Evolutionary conservation across 2,329 filamentous ascomycete genomes (phyloP), one percentile per base, ranked within the genome.

Genomic region (Pseudogymnoascus sp.): DNA sequence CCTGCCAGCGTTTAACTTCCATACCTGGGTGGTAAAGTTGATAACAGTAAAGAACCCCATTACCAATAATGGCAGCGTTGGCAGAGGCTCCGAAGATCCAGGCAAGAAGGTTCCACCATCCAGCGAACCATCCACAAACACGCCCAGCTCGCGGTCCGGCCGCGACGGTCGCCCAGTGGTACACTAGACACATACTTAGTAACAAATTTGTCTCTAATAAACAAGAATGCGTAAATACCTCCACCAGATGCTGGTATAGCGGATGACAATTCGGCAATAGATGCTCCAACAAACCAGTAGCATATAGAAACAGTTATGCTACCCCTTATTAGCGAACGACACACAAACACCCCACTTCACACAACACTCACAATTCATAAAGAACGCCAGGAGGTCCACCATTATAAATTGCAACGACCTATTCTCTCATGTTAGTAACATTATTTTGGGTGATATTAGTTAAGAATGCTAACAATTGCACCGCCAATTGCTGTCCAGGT

Each of bases 311-410:
- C 75, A 14, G 72, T 76, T 57, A 82, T 76, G 60, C 68, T 68
- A 33, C 38, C 12, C 18, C 15, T 75, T 75, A 63, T 78, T 78
- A 39, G 79, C 74, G 22, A 36, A 78, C 75, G 15, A 75, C 75
- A 8, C 76, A 73, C 8, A 74, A 72, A 78, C 66, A 35, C 6
- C 14, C 75, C 75, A 2, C 76, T 63, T 65, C 4, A 47, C 12
- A 15, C 30, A 30, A 22, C 8, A 53, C 62, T 25, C 60, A 65
- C 61, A 86, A 85, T 72, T 86, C 84, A 71, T 85, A 87, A 1
- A 87, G 72, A 0, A 85, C 80, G 12, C 83, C 83, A 0, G 84
- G 80, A 0, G 82, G 80, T 0, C 84, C 84, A 64, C 84, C 84
- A 71, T 87, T 86, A 68, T 76, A 79, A 63, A 85, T 77, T 20